Evolutionary conservation across 176 grass and related monocot genomes (phyloP), one percentile per base, ranked within the genome.

Genomic region (Oryza officinalis): DNA sequence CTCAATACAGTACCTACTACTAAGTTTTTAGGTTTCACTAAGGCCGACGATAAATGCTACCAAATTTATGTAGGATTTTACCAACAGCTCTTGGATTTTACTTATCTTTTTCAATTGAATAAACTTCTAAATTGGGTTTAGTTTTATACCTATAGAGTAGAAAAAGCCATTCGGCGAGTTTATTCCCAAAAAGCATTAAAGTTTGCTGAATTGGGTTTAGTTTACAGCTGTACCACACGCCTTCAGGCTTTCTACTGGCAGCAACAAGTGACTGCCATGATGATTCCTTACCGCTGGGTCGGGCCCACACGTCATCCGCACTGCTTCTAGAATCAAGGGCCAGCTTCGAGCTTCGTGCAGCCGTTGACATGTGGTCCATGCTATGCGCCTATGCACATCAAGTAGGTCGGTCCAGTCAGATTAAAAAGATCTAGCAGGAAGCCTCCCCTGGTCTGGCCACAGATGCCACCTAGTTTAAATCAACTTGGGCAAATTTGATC

Each of bases 311-410:
- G 63, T 57, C 33, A 76, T 40, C 50, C 8, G 20, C 83, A 33
- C 41, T 38, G 32, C 22, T 15, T 64, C 31, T 81, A 35, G 57
- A 27, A 18, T 3, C 25, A 32, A 52, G 33, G 43, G 83, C 57
- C 10, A 47, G 13, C 65, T 26, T 86, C 59, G 73, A 78, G n/a
- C 59, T 44, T 33, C 60, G 88, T 77, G 83, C 67, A 78, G 38
- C 72, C 31, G 73, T 82, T 86, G 83, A 86, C 88, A 40, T 67
- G 67, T 65, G 27, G 57, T 31, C 70, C 40, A 75, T 50, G 33
- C 15, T 35, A 69, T 22, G 20, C 69, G 67, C 69, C 32, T 3
- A 50, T 20, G 26, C 69, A 74, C 69, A 74, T 67, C 69, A 67
- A 54, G n/a, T 23, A 40, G n/a, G 61, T 37, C n/a, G 30, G 71